These are phyloP conservation scores for Nemania sp. DNA, from an alignment of 2,329 filamentous ascomycete species.

Conservation along the genomic window DNA sequence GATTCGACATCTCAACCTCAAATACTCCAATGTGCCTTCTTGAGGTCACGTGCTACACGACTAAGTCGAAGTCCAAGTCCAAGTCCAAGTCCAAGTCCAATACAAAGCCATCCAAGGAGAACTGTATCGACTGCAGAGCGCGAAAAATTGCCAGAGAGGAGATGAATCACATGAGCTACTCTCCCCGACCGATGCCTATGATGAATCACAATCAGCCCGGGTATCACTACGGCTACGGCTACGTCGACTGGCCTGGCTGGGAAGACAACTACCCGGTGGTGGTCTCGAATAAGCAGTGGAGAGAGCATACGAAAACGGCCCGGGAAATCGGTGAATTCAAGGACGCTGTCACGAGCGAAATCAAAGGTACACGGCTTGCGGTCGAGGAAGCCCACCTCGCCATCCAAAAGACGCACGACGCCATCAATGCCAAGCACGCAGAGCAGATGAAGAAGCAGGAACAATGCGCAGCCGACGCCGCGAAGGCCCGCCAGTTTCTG, in stretches of 20 bases:
- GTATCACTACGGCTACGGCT: constrained; percentile 5
- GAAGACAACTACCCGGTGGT: constrained; percentile 28
- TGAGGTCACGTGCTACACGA: constrained; percentile 22
- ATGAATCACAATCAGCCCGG: constrained; percentile 6
- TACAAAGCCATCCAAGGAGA: constrained; percentile 11
- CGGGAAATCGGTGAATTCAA: constrained; percentile 23
- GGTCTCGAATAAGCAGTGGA: constrained; percentile 31
- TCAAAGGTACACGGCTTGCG: constrained; percentile 28
- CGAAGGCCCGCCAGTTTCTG: constrained; percentile 28
- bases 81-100: constrained; percentile 13
- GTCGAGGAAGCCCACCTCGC: too few relatives aligned
- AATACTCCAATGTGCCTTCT: constrained; percentile 18
- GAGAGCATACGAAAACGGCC: constrained; percentile 26
- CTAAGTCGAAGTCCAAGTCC: constrained; percentile 16
- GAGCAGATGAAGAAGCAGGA: constrained; percentile 31
- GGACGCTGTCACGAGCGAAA: constrained; percentile 18
- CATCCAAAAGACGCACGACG: constrained; percentile 31
- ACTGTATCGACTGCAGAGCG: constrained; percentile 13
- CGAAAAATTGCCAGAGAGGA: constrained; percentile 11
- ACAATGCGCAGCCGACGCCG: constrained; percentile 31
- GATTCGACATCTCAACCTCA: background rate
- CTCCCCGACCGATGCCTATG: background rate
- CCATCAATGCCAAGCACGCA: constrained; percentile 28
- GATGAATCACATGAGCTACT: background rate
- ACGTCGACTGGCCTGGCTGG: constrained; percentile 16